Evolutionary conservation across 768 basidiomycete species (phyloP), one percentile per base, ranked within the genome.

Genomic region (Amanita thiersii): DNA sequence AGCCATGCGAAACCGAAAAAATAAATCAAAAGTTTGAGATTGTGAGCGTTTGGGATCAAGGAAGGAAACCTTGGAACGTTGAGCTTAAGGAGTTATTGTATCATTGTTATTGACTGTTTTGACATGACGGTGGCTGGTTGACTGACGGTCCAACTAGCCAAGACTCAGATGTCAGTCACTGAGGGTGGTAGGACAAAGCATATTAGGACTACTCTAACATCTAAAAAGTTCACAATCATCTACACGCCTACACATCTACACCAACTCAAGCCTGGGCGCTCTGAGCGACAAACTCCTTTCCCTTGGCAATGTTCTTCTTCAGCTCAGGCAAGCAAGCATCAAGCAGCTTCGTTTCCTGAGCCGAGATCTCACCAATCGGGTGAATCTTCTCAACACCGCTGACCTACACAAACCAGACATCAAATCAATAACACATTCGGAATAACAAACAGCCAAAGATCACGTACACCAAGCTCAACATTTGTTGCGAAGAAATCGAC

Each of bases 271-370:
- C n/a, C n/a, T n/a, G n/a, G n/a, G n/a, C n/a, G n/a, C 11, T 40
- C 39, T 42, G 35, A 58, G 75, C 74, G 50, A 76, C 83, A 49
- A 88, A 89, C 32, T 75, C 72, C 64, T 72, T 79, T 65, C 92
- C 92, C 81, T 92, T 97, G 66, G 88, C 86, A 54, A 97, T 94
- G 79, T 96, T 97, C 81, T 87, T 92, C 79, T 87, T 86, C 55
- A 99, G 77, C 52, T 91, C 89, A 50, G 89, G 88, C 54, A 92
- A 60, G 72, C 86, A 89, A 23, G 82, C 91, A 18, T 79, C 83
- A 54, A 99, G 68, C 45, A 96, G 73, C 59, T 78, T 77, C 73
- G 92, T 63, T 70, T 99, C 96, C 57, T 82, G 75, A 21, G 79
- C 69, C 24, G 89, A 75, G 52, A 99, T 54, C 24, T 71, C 54